A percentile compares a stretch with the other conserved stretches of the same genome.
phyloP scores from a whole-genome alignment of 2,329 filamentous ascomycete species.

The Dryadomyces quercivorus region DNA sequence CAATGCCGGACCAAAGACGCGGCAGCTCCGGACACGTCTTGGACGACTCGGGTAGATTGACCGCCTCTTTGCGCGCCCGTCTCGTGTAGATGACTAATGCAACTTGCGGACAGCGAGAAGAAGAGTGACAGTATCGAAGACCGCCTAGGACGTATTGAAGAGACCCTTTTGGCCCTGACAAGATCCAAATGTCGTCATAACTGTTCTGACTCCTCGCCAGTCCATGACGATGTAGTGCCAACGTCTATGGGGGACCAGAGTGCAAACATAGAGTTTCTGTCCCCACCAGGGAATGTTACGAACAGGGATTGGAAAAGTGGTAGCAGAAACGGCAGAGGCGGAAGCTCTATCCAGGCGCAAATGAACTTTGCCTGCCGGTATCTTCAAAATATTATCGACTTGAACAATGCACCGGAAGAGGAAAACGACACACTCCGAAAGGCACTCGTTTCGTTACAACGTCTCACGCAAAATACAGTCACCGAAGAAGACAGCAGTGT shows the following conservation, averaged over 20 bases:
- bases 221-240: background rate
- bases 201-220: background rate
- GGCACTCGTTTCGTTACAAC: background rate
- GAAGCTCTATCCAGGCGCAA: conserved; percentile 2
- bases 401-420: background rate
- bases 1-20: background rate
- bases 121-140: background rate
- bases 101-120: background rate
- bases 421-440: background rate
- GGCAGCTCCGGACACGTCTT: background rate
- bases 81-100: background rate
- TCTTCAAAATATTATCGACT: background rate
- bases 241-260: background rate
- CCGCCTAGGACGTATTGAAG: background rate
- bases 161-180: background rate
- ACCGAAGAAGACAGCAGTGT: background rate
- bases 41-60: background rate
- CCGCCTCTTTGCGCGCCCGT: background rate
- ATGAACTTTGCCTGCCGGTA: background rate
- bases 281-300: too few species aligned
- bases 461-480: background rate
- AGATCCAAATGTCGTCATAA: background rate
- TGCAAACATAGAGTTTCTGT: background rate
- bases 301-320: background rate
- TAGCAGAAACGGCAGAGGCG: background rate